phyloP scores from a whole-genome alignment of 495 filamentous ascomycete genomes.

The Talaromyces nanjingensis region DNA sequence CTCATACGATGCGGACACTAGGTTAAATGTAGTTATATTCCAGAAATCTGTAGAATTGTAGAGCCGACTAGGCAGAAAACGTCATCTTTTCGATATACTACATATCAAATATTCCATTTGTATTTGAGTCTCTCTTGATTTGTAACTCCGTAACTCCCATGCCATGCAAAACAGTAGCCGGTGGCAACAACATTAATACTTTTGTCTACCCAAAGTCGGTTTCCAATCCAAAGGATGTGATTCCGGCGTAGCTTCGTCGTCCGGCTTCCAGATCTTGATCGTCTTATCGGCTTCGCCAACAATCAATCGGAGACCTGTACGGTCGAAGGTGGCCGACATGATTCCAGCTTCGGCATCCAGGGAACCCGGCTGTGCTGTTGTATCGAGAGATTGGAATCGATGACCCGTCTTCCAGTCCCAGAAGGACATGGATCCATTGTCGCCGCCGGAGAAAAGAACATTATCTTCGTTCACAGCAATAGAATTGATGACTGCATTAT shows the following conservation, averaged over 20 bases:
- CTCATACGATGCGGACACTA: neutral
- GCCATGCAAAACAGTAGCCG: constrained; percentile 6
- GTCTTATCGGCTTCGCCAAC: constrained; percentile 97
- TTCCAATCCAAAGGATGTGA: constrained; percentile 92
- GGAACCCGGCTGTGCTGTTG: constrained; percentile 86
- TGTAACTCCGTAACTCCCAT: constrained; percentile 7
- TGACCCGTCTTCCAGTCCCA: constrained; percentile 99
- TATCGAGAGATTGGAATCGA: constrained; percentile 79
- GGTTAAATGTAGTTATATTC: neutral
- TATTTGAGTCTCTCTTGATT: neutral
- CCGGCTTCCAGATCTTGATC: constrained; percentile 92
- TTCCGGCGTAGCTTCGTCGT: constrained; percentile 83
- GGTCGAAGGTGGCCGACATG: constrained; percentile 87
- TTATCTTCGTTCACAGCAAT: constrained; percentile 91
- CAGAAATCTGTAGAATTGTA: neutral
- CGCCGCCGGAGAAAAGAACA: constrained; percentile 89
- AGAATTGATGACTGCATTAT: constrained; percentile 94
- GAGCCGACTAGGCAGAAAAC: neutral
- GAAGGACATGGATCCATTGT: constrained; percentile 95
- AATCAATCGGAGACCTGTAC: constrained; percentile 80
- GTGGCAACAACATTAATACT: constrained; percentile 39
- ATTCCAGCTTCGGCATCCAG: constrained; percentile 91
- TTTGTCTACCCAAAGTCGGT: constrained; percentile 68
- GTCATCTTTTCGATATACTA: neutral
- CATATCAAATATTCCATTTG: neutral